Percentiles rank a stretch among this genome's conserved stretches.
These are phyloP conservation scores for Blastobotrys malaysiensis DNA, from an alignment of 1,139 yeast species.

Conservation along the genomic window DNA sequence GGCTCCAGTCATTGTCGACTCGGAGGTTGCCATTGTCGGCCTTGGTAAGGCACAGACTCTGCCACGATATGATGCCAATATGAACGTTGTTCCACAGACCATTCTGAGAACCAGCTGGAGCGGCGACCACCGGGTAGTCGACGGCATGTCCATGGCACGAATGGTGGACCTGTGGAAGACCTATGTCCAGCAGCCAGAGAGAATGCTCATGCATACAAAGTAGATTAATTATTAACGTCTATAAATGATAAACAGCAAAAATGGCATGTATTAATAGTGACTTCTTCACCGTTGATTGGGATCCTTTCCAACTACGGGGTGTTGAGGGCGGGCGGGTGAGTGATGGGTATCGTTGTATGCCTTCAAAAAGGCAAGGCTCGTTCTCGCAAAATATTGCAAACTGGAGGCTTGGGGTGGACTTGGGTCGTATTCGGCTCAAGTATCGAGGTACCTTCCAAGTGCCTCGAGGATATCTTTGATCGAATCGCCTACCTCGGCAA, in stretches of 20 bases:
- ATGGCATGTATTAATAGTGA: neutral
- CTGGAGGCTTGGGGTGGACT: too few relatives aligned
- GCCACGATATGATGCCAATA: constrained; percentile 27
- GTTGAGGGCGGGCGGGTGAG: too few relatives aligned
- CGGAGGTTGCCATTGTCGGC: constrained; percentile 34
- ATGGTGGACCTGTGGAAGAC: constrained; percentile 30
- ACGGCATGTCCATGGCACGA: constrained; percentile 34
- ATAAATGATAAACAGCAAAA: constrained; percentile 1
- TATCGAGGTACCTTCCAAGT: too few relatives aligned
- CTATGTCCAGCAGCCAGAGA: constrained; percentile 28
- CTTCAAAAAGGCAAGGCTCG: too few relatives aligned
- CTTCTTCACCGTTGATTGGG: too few relatives aligned
- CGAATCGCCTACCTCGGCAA: too few relatives aligned
- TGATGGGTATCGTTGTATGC: too few relatives aligned
- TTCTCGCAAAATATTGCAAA: too few relatives aligned
- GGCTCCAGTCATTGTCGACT: constrained; percentile 54
- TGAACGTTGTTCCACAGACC: constrained; percentile 27
- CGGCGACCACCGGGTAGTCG: constrained; percentile 35
- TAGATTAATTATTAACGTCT: constrained; percentile 9
- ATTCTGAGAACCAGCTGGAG: constrained; percentile 34
- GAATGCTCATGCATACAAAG: constrained; percentile 23
- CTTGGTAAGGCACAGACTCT: constrained; percentile 28
- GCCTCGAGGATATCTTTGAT: too few relatives aligned
- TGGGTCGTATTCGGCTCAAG: too few relatives aligned
- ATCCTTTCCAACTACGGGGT: too few relatives aligned